Base-by-base conservation (phyloP, 352 stramenopile genomes). In the Phytophthora rubi region DNA sequence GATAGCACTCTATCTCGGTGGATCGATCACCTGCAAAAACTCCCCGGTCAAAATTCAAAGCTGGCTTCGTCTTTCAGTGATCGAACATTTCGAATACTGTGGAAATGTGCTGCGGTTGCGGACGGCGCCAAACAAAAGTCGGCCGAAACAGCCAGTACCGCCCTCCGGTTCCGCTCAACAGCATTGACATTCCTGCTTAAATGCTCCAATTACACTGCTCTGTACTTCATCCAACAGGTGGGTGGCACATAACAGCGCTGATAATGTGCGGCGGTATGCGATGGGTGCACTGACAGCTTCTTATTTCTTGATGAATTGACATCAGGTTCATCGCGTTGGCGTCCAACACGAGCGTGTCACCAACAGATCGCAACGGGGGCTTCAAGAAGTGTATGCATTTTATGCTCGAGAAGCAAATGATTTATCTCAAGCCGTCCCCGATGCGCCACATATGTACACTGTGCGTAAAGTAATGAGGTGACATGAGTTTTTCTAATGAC, bases 181-280 rank as follows among this genome's bases (percentile, higher is more conserved):
- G 85, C 84, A 3, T 62, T 93, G 33, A 72, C 70, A 23, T 92
- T 89, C 52, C 79, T 93, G 78, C 53, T 85, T 10, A 89, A 90
- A 62, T 93, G 87, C 39, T 75, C 85, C 10, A 88, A 70, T 8
- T 95, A 95, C 57, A 79, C 76, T 21, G 66, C 76, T 4, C 45
- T 69, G 21, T 92, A 93, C 32, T 78, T 83, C 64, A 79, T 91
- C 28, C 83, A 93, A 42, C 87, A 93, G 80, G 73, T 80, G 18
- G 16, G 49, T 63, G 26, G 15, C 15, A 15, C 44, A 15, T 0
- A 26, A 26, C 21, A 53, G 3, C 16, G 16, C 42, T 48, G 15
- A 30, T 32, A 35, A 4, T 9, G 7, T 30, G n/a, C 12, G 6
- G 39, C 5, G 39, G 13, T 18, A 28, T 30, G 9, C 18, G 18